phyloP scores from a whole-genome alignment of 1,284 basidiomycete genomes.

The Pterula multifida region DNA sequence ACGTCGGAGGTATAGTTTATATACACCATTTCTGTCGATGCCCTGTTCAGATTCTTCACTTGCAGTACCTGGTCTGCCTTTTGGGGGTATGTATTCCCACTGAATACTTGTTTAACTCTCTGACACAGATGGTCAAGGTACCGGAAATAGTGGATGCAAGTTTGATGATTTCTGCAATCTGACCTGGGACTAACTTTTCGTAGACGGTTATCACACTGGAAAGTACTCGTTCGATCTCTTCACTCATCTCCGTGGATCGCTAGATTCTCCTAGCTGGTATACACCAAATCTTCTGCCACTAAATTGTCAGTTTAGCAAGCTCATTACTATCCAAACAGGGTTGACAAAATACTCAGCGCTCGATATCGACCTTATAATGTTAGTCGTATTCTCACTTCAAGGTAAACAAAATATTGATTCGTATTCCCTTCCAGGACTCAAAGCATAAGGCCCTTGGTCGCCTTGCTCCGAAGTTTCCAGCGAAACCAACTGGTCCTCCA shows the following conservation, averaged over 20 bases:
- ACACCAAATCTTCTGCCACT: slow-evolving; percentile 6
- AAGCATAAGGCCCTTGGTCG: background rate
- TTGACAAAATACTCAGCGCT: slow-evolving; percentile 41
- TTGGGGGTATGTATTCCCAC: slow-evolving; percentile 62
- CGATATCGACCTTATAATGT: slow-evolving; percentile 52
- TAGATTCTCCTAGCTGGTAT: slow-evolving; percentile 56
- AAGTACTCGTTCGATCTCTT: slow-evolving; percentile 60
- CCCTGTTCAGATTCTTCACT: background rate
- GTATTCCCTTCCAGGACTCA: background rate
- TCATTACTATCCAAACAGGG: slow-evolving; percentile 21
- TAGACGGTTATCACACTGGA: slow-evolving; percentile 52
- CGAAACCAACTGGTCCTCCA: background rate
- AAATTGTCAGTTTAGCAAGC: background rate
- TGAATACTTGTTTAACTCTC: background rate
- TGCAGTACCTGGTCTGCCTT: slow-evolving; percentile 52
- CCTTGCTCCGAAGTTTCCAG: background rate
- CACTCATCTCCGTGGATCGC: slow-evolving; percentile 48
- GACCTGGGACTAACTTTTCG: background rate
- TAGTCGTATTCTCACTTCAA: background rate
- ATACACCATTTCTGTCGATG: background rate
- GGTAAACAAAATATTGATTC: background rate
- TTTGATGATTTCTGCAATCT: background rate
- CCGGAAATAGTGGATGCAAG: background rate
- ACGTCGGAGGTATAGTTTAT: slow-evolving; percentile 26
- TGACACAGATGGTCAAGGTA: background rate